These are phyloP conservation scores for Nemania sp. DNA, from an alignment of 2,329 filamentous ascomycete genomes.

Conservation along the genomic window DNA sequence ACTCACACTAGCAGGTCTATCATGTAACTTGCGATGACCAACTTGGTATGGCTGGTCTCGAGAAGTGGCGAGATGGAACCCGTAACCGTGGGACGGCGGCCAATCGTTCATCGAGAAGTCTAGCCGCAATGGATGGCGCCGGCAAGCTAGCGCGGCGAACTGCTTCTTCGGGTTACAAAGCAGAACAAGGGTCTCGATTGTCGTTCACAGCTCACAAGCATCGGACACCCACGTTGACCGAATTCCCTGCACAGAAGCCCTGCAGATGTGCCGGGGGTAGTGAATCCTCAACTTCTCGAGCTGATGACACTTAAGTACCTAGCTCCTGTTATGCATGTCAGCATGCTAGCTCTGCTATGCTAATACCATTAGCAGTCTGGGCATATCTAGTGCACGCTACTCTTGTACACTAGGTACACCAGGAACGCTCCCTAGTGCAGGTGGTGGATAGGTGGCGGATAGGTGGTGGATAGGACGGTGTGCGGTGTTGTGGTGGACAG, in stretches of 20 bases:
- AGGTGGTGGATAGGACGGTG: too few species aligned
- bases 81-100: constrained; percentile 1
- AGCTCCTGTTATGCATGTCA: not conserved
- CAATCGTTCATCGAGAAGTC: not conserved
- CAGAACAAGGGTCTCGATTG: not conserved
- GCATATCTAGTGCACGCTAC: too few species aligned
- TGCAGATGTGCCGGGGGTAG: too few species aligned
- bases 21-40: not conserved
- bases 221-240: not conserved
- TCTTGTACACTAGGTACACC: too few species aligned
- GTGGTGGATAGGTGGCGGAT: too few species aligned
- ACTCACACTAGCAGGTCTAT: too few species aligned
- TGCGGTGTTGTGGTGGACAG: too few species aligned
- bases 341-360: not conserved
- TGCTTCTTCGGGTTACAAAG: constrained; percentile 5
- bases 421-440: too few species aligned
- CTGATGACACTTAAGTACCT: too few species aligned
- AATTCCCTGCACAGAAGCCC: too few species aligned
- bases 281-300: too few species aligned
- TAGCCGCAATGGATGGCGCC: not conserved
- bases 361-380: not conserved
- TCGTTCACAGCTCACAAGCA: not conserved
- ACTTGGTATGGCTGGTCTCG: not conserved
- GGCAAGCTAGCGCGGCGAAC: not conserved
- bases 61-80: not conserved